phyloP scores from a whole-genome alignment of 495 filamentous ascomycete species.

The Gamarada debralockiae region DNA sequence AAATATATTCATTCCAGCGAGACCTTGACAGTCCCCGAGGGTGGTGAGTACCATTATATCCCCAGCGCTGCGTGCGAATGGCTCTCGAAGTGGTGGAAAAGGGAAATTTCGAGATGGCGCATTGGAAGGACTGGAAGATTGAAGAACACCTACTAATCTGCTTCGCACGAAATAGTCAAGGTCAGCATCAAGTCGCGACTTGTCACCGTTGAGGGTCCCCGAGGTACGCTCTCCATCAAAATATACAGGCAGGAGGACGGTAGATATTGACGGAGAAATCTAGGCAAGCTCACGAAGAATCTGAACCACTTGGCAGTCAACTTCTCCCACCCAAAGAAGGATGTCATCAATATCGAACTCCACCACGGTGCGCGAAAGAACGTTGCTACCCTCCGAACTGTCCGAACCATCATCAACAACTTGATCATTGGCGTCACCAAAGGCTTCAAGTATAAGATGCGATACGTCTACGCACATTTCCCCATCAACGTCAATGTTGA shows the following conservation, averaged over 20 bases:
- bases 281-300: slow-evolving; percentile 92
- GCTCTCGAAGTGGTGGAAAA: not conserved
- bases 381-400: slow-evolving; percentile 94
- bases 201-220: slow-evolving; percentile 93
- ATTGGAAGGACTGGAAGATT: slow-evolving; percentile 13
- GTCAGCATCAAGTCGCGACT: slow-evolving; percentile 91
- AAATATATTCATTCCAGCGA: slow-evolving; percentile 98
- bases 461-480: slow-evolving; percentile 99
- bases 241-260: not conserved
- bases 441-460: slow-evolving; percentile 99
- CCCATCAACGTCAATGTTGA: slow-evolving; percentile 99
- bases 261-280: slow-evolving; percentile 22
- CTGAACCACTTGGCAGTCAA: slow-evolving; percentile 92
- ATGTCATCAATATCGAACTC: slow-evolving; percentile 89
- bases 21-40: slow-evolving; percentile 88
- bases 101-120: not conserved
- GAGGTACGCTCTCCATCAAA: slow-evolving; percentile 51
- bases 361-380: slow-evolving; percentile 98
- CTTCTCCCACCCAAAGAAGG: slow-evolving; percentile 79
- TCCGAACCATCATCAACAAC: slow-evolving; percentile 97
- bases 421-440: slow-evolving; percentile 95
- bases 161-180: slow-evolving; percentile 65
- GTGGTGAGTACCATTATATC: slow-evolving; percentile 64
- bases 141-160: slow-evolving; percentile 35
- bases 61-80: not conserved